phyloP scores from a whole-genome alignment of 495 filamentous ascomycete species.

The Platismatia glauca region DNA sequence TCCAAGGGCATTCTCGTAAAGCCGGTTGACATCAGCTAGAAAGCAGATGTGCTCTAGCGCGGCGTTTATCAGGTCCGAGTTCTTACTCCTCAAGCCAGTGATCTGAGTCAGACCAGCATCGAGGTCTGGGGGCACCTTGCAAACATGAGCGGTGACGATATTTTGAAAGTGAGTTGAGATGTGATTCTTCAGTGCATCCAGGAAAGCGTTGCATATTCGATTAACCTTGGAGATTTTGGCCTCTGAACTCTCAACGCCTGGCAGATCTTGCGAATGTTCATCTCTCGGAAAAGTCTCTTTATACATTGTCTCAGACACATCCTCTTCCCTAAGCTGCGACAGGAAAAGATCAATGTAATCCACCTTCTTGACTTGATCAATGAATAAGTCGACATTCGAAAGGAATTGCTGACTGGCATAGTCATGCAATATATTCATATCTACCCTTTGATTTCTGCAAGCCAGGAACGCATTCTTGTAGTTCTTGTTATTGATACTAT shows the following conservation, averaged over 20 bases:
- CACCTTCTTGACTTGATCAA: slow-evolving; percentile 76
- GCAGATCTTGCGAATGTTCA: slow-evolving; percentile 15
- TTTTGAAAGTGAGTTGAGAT: slow-evolving; percentile 74
- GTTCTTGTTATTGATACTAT: slow-evolving; percentile 65
- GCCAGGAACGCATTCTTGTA: slow-evolving; percentile 77
- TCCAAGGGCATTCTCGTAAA: slow-evolving; percentile 87
- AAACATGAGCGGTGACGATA: slow-evolving; percentile 87
- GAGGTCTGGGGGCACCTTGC: slow-evolving; percentile 82
- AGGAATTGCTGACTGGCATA: slow-evolving; percentile 78
- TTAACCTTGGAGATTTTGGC: slow-evolving; percentile 61
- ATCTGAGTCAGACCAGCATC: slow-evolving; percentile 77
- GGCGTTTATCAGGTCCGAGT: slow-evolving; percentile 41
- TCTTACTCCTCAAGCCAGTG: slow-evolving; percentile 57
- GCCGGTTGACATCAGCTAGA: slow-evolving; percentile 79
- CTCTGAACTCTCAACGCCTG: slow-evolving; percentile 4
- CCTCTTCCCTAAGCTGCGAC: slow-evolving; percentile 81
- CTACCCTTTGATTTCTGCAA: slow-evolving; percentile 86
- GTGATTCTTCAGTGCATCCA: slow-evolving; percentile 53
- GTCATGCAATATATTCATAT: slow-evolving; percentile 98
- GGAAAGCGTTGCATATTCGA: slow-evolving; percentile 76
- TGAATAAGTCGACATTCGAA: slow-evolving; percentile 61
- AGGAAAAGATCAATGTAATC: slow-evolving; percentile 88
- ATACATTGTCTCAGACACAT: slow-evolving; percentile 91
- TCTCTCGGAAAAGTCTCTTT: slow-evolving; percentile 57
- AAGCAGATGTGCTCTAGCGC: slow-evolving; percentile 96